These are phyloP conservation scores for Taiwanofungus camphoratus DNA, from an alignment of 1,284 basidiomycete genomes.

Conservation along the genomic window DNA sequence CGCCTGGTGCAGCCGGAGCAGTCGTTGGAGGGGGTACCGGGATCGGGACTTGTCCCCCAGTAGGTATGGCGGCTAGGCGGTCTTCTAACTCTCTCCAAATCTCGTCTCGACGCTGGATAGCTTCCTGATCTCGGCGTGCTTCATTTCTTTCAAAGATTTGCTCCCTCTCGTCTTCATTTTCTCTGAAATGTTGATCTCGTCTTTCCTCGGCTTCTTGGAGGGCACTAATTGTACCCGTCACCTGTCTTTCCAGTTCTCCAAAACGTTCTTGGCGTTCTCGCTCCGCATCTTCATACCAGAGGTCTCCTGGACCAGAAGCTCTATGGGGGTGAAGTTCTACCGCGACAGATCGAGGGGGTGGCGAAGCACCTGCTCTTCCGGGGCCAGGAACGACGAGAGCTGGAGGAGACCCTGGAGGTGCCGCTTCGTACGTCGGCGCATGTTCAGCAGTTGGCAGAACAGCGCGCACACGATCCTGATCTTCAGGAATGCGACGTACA, in stretches of 20 bases:
- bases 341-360: neutral
- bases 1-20: neutral
- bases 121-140: conserved; percentile 42
- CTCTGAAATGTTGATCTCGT: conserved; percentile 56
- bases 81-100: conserved; percentile 43
- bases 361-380: neutral
- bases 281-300: conserved; percentile 44
- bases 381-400: neutral
- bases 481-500: too few species aligned
- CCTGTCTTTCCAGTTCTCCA: conserved; percentile 44
- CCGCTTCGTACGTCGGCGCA: too few species aligned
- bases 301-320: conserved; percentile 28
- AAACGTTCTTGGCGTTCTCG: conserved; percentile 49
- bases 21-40: conserved; percentile 10
- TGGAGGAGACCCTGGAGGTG: neutral
- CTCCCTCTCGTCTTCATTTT: conserved; percentile 59
- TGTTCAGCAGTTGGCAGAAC: too few species aligned
- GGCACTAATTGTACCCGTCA: conserved; percentile 40
- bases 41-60: conserved; percentile 9
- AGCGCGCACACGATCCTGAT: too few species aligned
- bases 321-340: neutral
- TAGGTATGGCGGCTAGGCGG: conserved; percentile 18
- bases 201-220: conserved; percentile 53
- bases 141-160: conserved; percentile 56
- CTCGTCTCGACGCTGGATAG: conserved; percentile 43